Evolutionary conservation across 2,329 filamentous ascomycete genomes (phyloP).

Genomic region (Niveomyces coronatus): DNA sequence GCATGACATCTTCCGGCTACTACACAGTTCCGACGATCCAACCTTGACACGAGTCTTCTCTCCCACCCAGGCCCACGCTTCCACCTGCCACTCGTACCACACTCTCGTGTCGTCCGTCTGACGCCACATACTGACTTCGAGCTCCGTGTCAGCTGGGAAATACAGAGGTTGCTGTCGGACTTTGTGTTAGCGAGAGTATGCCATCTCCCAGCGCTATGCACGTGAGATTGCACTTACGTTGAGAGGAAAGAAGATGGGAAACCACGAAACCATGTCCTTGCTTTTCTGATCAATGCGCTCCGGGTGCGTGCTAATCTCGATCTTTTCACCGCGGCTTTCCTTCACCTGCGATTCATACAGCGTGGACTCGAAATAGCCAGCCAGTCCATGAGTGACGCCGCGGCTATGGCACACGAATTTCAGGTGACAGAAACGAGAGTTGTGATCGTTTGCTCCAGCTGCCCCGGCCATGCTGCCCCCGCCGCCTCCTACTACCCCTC

Average conservation of each 20-base stretch:
- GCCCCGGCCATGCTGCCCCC: conserved; percentile 65
- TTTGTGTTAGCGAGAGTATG: no score
- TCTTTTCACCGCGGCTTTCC: conserved; percentile 34
- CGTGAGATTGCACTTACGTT: conserved; percentile 49
- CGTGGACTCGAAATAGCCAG: conserved; percentile 94
- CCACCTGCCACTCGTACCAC: conserved; percentile 98
- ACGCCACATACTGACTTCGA: conserved; percentile 90
- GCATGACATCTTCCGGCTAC: conserved; percentile 59
- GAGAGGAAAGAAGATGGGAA: conserved; percentile 94
- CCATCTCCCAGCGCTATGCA: no score
- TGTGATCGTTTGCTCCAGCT: conserved; percentile 83
- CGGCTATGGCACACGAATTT: conserved; percentile 69
- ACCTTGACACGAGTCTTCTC: conserved; percentile 54
- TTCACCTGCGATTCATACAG: conserved; percentile 54
- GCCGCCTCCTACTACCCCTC: conserved; percentile 55
- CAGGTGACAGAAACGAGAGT: conserved; percentile 67
- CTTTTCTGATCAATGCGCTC: conserved; percentile 88
- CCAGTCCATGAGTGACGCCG: conserved; percentile 82
- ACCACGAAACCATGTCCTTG: conserved; percentile 98
- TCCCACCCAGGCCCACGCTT: conserved; percentile 61
- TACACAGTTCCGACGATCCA: conserved; percentile 55
- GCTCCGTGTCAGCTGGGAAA: conserved; percentile 71
- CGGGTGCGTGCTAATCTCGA: conserved; percentile 88
- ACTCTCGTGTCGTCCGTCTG: conserved; percentile 92
- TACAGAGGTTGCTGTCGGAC: conserved; percentile 63